Evolutionary conservation across 768 basidiomycete genomes (phyloP).

Genomic region (Suillus ampliporus): DNA sequence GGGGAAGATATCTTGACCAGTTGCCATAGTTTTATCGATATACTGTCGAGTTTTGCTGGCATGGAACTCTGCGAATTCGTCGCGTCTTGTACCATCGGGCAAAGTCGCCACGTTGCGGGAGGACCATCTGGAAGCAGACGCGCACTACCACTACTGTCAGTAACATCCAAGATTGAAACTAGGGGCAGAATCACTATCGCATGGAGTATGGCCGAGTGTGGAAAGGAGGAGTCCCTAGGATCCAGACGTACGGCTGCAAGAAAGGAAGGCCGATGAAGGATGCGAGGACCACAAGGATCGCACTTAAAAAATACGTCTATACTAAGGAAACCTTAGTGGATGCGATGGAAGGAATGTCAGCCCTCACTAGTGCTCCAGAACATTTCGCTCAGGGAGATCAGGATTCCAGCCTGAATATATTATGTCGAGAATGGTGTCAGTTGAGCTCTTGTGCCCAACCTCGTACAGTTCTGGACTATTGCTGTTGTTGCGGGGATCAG

Average conservation of each 20-base stretch:
- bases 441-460: constrained; percentile 41
- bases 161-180: constrained; percentile 9
- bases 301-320: constrained; percentile 89
- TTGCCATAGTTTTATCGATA: constrained; percentile 90
- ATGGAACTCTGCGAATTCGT: constrained; percentile 87
- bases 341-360: not conserved
- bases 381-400: constrained; percentile 77
- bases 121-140: constrained; percentile 83
- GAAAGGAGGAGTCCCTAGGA: constrained; percentile 83
- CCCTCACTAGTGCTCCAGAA: constrained; percentile 76
- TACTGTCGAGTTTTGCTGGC: constrained; percentile 86
- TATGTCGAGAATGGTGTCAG: constrained; percentile 67
- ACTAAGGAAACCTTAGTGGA: constrained; percentile 44
- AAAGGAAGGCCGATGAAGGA: constrained; percentile 83
- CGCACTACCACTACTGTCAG: constrained; percentile 57
- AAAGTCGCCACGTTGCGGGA: constrained; percentile 68
- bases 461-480: constrained; percentile 57
- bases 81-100: constrained; percentile 79
- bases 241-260: constrained; percentile 79
- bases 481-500: constrained; percentile 49
- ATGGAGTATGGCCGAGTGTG: constrained; percentile 88
- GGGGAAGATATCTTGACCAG: constrained; percentile 83
- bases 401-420: constrained; percentile 85
- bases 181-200: constrained; percentile 68
- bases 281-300: constrained; percentile 85